Evolutionary conservation across 768 basidiomycete genomes (phyloP).

Genomic region (Boletus subcaerulescens): DNA sequence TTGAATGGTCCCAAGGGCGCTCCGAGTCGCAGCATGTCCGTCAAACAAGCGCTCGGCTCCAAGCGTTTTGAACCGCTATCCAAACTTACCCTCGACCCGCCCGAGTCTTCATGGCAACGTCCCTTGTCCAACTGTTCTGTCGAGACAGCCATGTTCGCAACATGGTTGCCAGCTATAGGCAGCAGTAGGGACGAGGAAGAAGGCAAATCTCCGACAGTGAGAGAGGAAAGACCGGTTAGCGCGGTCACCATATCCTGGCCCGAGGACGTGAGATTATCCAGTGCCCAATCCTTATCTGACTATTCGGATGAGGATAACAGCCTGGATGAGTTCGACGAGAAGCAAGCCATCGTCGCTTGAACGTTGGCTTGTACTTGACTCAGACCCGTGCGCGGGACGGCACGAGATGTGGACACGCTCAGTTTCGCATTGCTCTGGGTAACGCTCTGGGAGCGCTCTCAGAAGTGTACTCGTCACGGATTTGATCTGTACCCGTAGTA

Average conservation of each 20-base stretch:
- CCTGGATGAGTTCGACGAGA: background rate
- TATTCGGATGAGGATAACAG: background rate
- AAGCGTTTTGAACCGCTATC: background rate
- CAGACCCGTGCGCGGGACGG: background rate
- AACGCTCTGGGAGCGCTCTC: no score
- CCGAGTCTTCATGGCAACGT: background rate
- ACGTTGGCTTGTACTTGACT: background rate
- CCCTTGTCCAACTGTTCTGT: background rate
- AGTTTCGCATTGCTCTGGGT: no score
- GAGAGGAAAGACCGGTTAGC: background rate
- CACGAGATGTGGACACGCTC: background rate
- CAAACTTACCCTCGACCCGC: background rate
- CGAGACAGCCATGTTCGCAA: background rate
- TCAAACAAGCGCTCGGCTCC: background rate
- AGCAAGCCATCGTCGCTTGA: background rate
- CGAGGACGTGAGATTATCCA: background rate
- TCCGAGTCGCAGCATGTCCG: background rate
- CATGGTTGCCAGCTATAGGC: conserved; percentile 1
- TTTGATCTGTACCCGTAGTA: no score
- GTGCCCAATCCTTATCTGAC: background rate
- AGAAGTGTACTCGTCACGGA: no score
- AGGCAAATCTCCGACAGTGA: background rate
- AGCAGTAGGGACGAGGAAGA: background rate
- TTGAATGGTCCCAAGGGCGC: background rate
- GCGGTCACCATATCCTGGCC: background rate